Evolutionary conservation across 2,329 filamentous ascomycete species (phyloP).

Genomic region (Pestalotiopsis sp.): DNA sequence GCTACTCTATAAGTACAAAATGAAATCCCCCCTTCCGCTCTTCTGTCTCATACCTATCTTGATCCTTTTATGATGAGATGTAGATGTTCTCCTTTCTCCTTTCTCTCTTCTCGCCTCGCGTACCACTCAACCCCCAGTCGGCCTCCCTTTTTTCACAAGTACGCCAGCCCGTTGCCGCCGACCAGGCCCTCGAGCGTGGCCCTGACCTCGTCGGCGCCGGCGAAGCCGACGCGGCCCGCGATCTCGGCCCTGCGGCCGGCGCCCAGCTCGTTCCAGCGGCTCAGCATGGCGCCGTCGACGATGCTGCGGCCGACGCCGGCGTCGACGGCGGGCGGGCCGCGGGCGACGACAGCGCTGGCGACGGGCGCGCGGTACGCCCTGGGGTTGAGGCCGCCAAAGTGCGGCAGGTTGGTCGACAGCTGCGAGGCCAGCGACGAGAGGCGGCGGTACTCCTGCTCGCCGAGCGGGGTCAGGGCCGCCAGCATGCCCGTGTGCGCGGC

Average conservation of each 20-base stretch:
- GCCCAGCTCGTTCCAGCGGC: slow-evolving; percentile 75
- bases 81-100: neutral
- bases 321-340: slow-evolving; percentile 54
- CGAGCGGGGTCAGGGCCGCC: slow-evolving; percentile 74
- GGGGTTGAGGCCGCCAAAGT: slow-evolving; percentile 81
- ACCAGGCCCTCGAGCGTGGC: slow-evolving; percentile 62
- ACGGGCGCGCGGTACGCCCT: slow-evolving; percentile 70
- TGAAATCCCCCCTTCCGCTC: too few relatives aligned
- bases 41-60: neutral
- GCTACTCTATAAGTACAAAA: too few relatives aligned
- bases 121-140: neutral
- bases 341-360: slow-evolving; percentile 46
- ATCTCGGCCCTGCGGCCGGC: slow-evolving; percentile 74
- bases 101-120: neutral
- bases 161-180: slow-evolving; percentile 56
- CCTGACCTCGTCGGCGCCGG: slow-evolving; percentile 63
- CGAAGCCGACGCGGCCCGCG: slow-evolving; percentile 71
- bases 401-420: slow-evolving; percentile 74
- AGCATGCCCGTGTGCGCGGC: slow-evolving; percentile 78
- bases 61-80: neutral
- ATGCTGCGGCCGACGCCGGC: slow-evolving; percentile 65
- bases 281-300: slow-evolving; percentile 77
- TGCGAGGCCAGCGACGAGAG: slow-evolving; percentile 81
- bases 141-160: slow-evolving; percentile 32
- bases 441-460: slow-evolving; percentile 81